Conservation (phyloP, 306 rosid species). For the Vigna radiata region DNA sequence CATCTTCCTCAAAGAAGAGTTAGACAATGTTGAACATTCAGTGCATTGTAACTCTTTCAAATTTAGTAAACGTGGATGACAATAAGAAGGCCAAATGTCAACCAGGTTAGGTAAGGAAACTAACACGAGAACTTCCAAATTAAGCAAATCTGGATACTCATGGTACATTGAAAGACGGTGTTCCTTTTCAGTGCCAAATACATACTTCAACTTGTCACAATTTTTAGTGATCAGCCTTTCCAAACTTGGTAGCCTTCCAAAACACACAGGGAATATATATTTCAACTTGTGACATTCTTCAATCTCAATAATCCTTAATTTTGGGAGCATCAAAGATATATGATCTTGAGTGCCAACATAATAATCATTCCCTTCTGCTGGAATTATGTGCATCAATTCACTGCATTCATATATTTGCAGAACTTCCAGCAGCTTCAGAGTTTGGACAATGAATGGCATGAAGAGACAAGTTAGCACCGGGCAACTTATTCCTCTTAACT, state of each 20-base stretch:
- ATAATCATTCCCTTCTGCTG: not conserved
- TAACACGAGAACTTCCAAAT: not conserved
- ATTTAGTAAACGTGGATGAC: conserved; percentile 16
- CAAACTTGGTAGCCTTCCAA: not conserved
- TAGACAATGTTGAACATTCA: conserved; percentile 3
- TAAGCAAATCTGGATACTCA: not conserved
- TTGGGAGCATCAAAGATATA: conserved; percentile 1
- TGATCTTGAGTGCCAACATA: not conserved
- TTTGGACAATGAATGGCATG: not conserved
- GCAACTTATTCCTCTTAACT: too few relatives aligned
- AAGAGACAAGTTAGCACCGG: conserved; percentile 6
- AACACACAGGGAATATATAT: conserved; percentile 17
- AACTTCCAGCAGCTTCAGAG: conserved; percentile 5
- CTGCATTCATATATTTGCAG: not conserved
- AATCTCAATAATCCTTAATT: conserved; percentile 20
- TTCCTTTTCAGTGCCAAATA: conserved; percentile 18
- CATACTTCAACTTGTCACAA: conserved; percentile 4
- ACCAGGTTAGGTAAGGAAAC: not conserved
- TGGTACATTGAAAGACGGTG: not conserved
- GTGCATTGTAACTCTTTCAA: not conserved
- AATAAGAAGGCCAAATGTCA: conserved; percentile 8
- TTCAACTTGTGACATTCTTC: not conserved
- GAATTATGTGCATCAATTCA: conserved; percentile 14
- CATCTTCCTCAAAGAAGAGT: not conserved
- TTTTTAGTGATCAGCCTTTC: not conserved